Evolutionary conservation across 2,329 filamentous ascomycete species (phyloP).

Genomic region (Neophaeococcomyces aloes): DNA sequence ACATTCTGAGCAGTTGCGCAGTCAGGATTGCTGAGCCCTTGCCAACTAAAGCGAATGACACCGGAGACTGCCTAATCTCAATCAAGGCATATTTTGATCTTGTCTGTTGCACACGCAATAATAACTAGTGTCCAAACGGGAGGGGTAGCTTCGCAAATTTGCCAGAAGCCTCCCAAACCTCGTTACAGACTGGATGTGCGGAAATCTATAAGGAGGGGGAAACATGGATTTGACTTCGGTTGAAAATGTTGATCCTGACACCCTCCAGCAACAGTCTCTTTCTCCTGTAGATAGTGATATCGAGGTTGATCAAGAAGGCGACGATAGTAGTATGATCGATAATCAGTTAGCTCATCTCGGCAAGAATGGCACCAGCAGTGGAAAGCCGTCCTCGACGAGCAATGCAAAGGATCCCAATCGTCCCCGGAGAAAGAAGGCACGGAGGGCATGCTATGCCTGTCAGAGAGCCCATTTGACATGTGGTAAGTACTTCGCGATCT

Average conservation of each 20-base stretch:
- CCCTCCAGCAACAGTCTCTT: constrained; percentile 21
- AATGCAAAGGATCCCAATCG: constrained; percentile 80
- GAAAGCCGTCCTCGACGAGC: constrained; percentile 7
- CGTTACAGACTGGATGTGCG: neutral
- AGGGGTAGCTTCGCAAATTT: neutral
- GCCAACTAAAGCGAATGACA: neutral
- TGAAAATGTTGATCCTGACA: constrained; percentile 4
- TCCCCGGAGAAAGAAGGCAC: constrained; percentile 87
- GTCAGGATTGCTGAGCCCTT: neutral
- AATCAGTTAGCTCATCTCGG: neutral
- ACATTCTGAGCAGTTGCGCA: neutral
- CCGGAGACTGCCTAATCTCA: neutral
- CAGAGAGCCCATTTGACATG: constrained; percentile 96
- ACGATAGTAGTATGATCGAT: constrained; percentile 1
- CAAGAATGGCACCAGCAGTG: constrained; percentile 5
- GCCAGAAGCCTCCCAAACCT: too few relatives aligned
- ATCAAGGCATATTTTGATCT: constrained; percentile 4
- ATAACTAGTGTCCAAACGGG: neutral
- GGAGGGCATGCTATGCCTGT: constrained; percentile 90
- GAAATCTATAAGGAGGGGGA: neutral
- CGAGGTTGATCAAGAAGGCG: constrained; percentile 27
- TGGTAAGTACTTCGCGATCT: constrained; percentile 55
- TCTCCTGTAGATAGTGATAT: constrained; percentile 29
- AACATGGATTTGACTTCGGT: constrained; percentile 11
- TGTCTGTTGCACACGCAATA: constrained; percentile 3